Evolutionary conservation across 208 protist genomes (phyloP), one percentile per base, ranked within the genome.

Genomic region (Trypanosoma brucei): DNA sequence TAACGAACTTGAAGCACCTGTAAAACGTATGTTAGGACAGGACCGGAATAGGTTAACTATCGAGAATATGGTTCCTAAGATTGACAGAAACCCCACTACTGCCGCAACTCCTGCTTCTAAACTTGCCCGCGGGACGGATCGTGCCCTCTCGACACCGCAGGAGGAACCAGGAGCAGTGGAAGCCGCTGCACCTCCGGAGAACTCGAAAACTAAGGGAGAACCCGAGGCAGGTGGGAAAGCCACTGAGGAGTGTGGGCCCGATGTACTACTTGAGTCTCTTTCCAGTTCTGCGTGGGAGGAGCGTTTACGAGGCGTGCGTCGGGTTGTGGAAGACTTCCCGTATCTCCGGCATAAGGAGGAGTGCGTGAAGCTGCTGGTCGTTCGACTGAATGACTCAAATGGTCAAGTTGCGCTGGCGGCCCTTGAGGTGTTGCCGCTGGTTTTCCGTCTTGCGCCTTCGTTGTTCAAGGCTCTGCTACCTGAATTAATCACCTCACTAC

Each of bases 321-420:
- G 59, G 1, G n/a, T 65, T 30, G 38, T 56, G 11, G 50, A 53
- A 11, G 37, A 48, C 4, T 76, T 69, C 70, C 22, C 33, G 2
- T 44, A 53, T 14, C 42, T 71, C 59, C 53, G 22, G 8, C 8
- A 62, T 3, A 61, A 49, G 59, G 64, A n/a, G 62, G 37, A 75
- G 68, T 69, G 55, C 65, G 49, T 53, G 46, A 38, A 66, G 6
- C 59, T 59, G 33, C 33, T 85, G 13, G 14, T 78, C 0, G 30
- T 45, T 7, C 72, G 81, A 8, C 38, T 92, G 38, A 77, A 60
- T 36, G 85, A 92, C 39, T 70, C 74, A 0, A 78, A 92, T 63
- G 70, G 68, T 50, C 78, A 78, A 2, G 77, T 86, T 3, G 40
- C 72, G 3, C 65, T 72, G 42, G 81, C 61, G 4, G 76, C 81